Evolutionary conservation across 176 grass and related monocot species (phyloP), one percentile per base, ranked within the genome.

Genomic region (Carex littledalei): DNA sequence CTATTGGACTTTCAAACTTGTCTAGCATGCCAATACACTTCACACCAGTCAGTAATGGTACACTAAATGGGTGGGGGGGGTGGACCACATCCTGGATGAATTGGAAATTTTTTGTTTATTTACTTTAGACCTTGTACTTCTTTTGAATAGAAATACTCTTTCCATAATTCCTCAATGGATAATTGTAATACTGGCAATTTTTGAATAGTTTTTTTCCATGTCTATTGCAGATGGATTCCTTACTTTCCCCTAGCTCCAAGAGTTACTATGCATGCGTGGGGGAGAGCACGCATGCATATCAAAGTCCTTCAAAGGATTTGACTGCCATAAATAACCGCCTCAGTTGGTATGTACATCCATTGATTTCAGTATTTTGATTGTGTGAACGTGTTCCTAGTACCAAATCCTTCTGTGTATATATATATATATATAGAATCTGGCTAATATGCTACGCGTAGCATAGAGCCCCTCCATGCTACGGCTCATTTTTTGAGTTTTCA

Each of bases 181-280:
- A 53, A 26, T 72, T 72, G 21, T 77, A 77, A 22, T 77, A 31
- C 73, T 31, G 47, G 49, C 49, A 54, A 56, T 8, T 26, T 77
- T 53, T 74, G 18, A 55, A 77, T 77, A 31, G 2, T 77, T 50
- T 14, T 55, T 77, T 77, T 12, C 18, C 3, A 31, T 77, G 14
- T 47, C 49, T 55, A 64, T 86, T 89, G 75, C 89, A 99, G 96
- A 99, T 89, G 88, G 96, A 99, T 87, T 88, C 85, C 59, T 88
- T 99, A 76, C 93, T 95, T 63, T 99, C 96, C 9, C 93, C 96
- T 26, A 99, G 96, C 88, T 99, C 96, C 1, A 99, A 99, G 89
- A 99, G 96, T 87, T 99, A 94, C 34, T 99, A 95, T 47, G 96
- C 96, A 1, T 99, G 93, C 20, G 93, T 99, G 14, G 96, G 96